Percentiles rank a stretch among this genome's conserved stretches.
Conservation (phyloP, 495 filamentous ascomycete genomes). For the Podospora anserina region DNA sequence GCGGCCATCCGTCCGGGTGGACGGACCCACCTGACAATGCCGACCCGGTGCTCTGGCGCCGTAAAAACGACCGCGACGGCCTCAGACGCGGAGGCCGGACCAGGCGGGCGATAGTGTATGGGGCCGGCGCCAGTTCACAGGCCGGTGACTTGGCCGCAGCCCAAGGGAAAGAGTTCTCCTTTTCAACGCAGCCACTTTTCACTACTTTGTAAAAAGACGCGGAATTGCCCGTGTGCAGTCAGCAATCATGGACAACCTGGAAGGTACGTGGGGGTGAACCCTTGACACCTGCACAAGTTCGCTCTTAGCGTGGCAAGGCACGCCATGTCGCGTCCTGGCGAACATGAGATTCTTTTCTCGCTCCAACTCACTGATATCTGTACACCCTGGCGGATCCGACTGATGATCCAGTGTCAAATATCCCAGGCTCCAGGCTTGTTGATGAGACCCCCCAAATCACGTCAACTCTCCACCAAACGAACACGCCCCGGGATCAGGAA, state of each 20-base stretch:
- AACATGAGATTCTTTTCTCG: not conserved
- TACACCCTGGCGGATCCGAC: not conserved
- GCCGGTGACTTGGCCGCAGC: not conserved
- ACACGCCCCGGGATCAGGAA: not conserved
- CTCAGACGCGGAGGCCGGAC: not conserved
- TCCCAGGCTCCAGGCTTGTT: not conserved
- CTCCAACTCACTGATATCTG: not conserved
- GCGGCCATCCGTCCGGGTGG: not conserved
- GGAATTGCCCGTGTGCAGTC: not conserved
- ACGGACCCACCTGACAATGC: not conserved
- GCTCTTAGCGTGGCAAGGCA: not conserved
- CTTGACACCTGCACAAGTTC: constrained; percentile 1
- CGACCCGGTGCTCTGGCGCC: not conserved
- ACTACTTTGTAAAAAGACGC: not conserved
- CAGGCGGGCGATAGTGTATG: not conserved
- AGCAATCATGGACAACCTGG: not conserved
- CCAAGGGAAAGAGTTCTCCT: no score
- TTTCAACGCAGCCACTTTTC: no score
- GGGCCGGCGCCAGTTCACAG: no score
- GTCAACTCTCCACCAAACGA: constrained; percentile 5
- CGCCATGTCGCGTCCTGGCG: not conserved
- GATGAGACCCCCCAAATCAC: constrained; percentile 4
- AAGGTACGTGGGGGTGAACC: constrained; percentile 7
- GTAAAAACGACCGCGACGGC: not conserved
- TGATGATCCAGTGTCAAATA: no score